Evolutionary conservation across 495 filamentous ascomycete genomes (phyloP).

Genomic region (Chaetomium fimeti): DNA sequence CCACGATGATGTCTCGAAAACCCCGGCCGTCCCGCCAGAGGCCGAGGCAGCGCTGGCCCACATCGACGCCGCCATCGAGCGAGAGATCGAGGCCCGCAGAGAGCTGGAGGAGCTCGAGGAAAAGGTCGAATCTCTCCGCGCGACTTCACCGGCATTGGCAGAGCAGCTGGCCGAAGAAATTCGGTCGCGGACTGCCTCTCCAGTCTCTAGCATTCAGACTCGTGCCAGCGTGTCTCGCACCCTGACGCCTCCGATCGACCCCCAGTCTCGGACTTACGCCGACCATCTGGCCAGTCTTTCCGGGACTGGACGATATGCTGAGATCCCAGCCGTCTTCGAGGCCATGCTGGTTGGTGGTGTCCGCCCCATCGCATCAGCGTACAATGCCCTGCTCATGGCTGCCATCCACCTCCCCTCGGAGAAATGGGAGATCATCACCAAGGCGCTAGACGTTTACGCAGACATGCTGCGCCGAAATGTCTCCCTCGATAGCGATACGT

Average conservation of each 20-base stretch:
- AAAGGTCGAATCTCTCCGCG: slow-evolving; percentile 40
- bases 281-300: slow-evolving; percentile 72
- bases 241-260: slow-evolving; percentile 48
- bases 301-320: slow-evolving; percentile 64
- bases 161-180: slow-evolving; percentile 41
- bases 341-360: slow-evolving; percentile 74
- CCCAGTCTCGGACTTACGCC: slow-evolving; percentile 67
- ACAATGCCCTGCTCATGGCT: slow-evolving; percentile 84
- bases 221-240: slow-evolving; percentile 43
- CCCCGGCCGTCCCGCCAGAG: slow-evolving; percentile 32
- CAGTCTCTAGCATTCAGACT: slow-evolving; percentile 42
- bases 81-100: slow-evolving; percentile 48
- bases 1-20: slow-evolving; percentile 19
- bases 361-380: slow-evolving; percentile 75
- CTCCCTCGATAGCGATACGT: slow-evolving; percentile 76
- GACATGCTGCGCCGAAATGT: slow-evolving; percentile 91
- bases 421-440: slow-evolving; percentile 76
- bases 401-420: slow-evolving; percentile 71
- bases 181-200: slow-evolving; percentile 41
- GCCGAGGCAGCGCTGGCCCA: slow-evolving; percentile 48
- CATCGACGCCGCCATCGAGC: slow-evolving; percentile 50
- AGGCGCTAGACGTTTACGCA: slow-evolving; percentile 90
- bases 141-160: slow-evolving; percentile 38
- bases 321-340: slow-evolving; percentile 88
- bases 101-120: slow-evolving; percentile 48